Conservation (phyloP, 139 green algal genomes). For the Picochlorum sp. region DNA sequence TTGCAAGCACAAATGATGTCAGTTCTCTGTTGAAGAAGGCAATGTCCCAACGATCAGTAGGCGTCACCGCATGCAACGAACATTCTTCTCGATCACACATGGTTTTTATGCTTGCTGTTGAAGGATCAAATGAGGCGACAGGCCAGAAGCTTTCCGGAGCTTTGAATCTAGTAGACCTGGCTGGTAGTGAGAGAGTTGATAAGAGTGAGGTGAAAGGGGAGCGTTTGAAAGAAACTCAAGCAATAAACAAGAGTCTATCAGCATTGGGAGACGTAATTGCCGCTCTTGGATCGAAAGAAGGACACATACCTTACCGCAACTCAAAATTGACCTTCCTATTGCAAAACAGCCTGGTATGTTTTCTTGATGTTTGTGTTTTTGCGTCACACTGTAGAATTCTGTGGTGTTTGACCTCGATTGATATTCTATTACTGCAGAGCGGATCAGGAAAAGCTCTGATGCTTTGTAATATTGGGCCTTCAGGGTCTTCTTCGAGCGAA, state of each 20-base stretch:
- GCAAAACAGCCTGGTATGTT: constrained; percentile 15
- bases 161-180: constrained; percentile 88
- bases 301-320: constrained; percentile 82
- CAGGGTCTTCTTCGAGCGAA: constrained; percentile 53
- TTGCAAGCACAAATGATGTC: constrained; percentile 6
- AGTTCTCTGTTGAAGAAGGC: constrained; percentile 12
- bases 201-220: constrained; percentile 53
- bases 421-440: too few species aligned
- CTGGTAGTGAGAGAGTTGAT: constrained; percentile 73
- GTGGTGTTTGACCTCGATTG: neutral
- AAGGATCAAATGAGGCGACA: constrained; percentile 50
- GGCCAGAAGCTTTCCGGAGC: constrained; percentile 41
- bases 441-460: constrained; percentile 81
- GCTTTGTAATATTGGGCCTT: constrained; percentile 86
- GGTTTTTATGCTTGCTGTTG: constrained; percentile 92
- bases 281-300: constrained; percentile 48
- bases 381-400: neutral
- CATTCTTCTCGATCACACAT: constrained; percentile 71
- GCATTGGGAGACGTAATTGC: constrained; percentile 82
- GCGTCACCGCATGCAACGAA: constrained; percentile 85
- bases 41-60: constrained; percentile 16
- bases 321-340: constrained; percentile 93
- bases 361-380: too few species aligned
- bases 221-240: constrained; percentile 80
- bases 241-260: constrained; percentile 86